Conservation (phyloP, 2,329 filamentous ascomycete species). For the Xylaria polymorpha region DNA sequence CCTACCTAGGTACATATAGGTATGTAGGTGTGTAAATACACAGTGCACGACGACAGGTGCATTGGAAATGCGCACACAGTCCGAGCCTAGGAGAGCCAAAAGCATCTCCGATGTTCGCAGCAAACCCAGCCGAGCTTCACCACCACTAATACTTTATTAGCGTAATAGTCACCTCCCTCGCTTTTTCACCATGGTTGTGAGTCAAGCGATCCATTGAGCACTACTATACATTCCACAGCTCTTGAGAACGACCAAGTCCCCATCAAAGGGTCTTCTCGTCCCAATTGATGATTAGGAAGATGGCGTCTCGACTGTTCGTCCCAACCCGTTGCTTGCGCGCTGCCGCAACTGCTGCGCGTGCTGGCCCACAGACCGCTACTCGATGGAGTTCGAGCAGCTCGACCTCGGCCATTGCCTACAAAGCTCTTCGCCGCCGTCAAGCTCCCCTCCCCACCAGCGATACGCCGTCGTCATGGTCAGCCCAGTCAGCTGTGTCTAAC, state of each 20-base stretch:
- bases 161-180: constrained; percentile 4
- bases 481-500: constrained; percentile 93
- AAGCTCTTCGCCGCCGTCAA: constrained; percentile 91
- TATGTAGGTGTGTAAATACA: too few species aligned
- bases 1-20: neutral
- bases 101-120: constrained; percentile 45
- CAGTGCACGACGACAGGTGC: neutral
- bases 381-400: constrained; percentile 70
- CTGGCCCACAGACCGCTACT: constrained; percentile 40
- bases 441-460: constrained; percentile 84
- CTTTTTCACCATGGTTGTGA: constrained; percentile 37
- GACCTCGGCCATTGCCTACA: constrained; percentile 95
- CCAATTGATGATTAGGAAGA: constrained; percentile 46
- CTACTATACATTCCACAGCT: constrained; percentile 27
- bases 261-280: constrained; percentile 44
- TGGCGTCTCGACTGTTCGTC: constrained; percentile 49
- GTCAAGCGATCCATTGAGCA: constrained; percentile 46
- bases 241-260: constrained; percentile 45
- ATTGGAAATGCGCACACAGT: neutral
- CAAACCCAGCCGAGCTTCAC: constrained; percentile 23
- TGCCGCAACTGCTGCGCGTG: constrained; percentile 39
- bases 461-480: constrained; percentile 82
- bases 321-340: constrained; percentile 46
- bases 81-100: constrained; percentile 3
- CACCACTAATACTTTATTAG: constrained; percentile 1